These are phyloP conservation scores for Lathyrus oleraceus DNA, from an alignment of 306 rosid species.

Conservation along the genomic window DNA sequence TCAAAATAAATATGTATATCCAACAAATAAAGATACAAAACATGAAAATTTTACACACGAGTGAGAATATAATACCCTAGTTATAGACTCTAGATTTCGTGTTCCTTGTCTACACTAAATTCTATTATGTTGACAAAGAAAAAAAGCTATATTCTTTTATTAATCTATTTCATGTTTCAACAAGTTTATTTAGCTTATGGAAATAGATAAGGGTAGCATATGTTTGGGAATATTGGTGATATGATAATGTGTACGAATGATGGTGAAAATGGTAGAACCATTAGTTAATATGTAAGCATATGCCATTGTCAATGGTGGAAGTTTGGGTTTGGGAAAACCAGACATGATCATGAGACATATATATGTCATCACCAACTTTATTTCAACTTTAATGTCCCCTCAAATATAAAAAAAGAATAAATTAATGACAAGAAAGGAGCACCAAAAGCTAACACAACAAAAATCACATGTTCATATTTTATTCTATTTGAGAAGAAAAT, in stretches of 20 bases:
- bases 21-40: no score
- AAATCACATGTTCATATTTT: background rate
- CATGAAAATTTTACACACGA: no score
- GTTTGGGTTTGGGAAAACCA: slow-evolving; percentile 18
- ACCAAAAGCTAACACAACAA: background rate
- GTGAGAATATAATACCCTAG: no score
- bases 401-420: slow-evolving; percentile 16
- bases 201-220: background rate
- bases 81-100: no score
- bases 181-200: background rate
- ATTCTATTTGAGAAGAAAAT: no score
- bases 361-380: background rate
- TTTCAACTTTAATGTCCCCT: slow-evolving; percentile 32
- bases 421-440: background rate
- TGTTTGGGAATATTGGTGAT: slow-evolving; percentile 1
- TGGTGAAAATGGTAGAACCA: slow-evolving; percentile 22
- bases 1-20: no score
- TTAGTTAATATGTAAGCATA: slow-evolving; percentile 29
- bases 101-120: no score
- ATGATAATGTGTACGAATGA: background rate
- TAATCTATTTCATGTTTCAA: background rate
- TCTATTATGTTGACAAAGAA: background rate
- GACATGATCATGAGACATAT: background rate
- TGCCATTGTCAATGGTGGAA: slow-evolving; percentile 39
- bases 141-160: background rate